These are phyloP conservation scores for Penicillium ochrochloron DNA, from an alignment of 495 filamentous ascomycete species.

Conservation along the genomic window DNA sequence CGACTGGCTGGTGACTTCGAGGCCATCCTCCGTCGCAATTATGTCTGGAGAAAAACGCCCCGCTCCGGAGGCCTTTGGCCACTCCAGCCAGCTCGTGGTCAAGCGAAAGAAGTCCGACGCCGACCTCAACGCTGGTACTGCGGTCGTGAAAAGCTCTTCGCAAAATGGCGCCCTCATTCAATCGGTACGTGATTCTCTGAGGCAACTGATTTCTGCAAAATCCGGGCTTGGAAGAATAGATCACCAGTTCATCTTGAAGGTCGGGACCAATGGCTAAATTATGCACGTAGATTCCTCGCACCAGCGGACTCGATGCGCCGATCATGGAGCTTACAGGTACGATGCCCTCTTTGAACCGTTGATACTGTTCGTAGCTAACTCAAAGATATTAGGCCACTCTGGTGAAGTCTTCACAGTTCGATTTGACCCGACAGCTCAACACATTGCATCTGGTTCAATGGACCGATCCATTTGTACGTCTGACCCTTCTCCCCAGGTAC, in stretches of 20 bases:
- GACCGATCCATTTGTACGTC: slow-evolving; percentile 85
- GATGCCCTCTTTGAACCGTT: slow-evolving; percentile 13
- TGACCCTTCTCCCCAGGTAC: background rate
- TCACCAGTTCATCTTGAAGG: background rate
- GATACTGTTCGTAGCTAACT: slow-evolving; percentile 13
- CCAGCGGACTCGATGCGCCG: slow-evolving; percentile 85
- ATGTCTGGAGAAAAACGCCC: slow-evolving; percentile 94
- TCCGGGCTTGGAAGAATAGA: background rate
- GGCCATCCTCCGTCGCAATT: slow-evolving; percentile 16
- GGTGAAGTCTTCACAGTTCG: slow-evolving; percentile 89
- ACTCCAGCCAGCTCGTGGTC: slow-evolving; percentile 76
- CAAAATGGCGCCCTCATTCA: slow-evolving; percentile 80
- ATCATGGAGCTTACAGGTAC: slow-evolving; percentile 92
- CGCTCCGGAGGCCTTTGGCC: slow-evolving; percentile 75
- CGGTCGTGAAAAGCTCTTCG: slow-evolving; percentile 65
- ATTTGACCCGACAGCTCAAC: slow-evolving; percentile 84
- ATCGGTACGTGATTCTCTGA: slow-evolving; percentile 63
- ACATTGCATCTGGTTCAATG: slow-evolving; percentile 94
- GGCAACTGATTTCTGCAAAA: background rate
- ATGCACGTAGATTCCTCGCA: slow-evolving; percentile 70
- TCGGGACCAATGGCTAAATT: slow-evolving; percentile 17
- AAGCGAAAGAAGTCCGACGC: slow-evolving; percentile 81
- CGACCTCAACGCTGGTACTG: slow-evolving; percentile 66
- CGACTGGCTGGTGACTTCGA: background rate
- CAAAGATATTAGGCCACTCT: slow-evolving; percentile 56